Base-by-base conservation (phyloP, 768 basidiomycete genomes). In the Lactifluus volemus region DNA sequence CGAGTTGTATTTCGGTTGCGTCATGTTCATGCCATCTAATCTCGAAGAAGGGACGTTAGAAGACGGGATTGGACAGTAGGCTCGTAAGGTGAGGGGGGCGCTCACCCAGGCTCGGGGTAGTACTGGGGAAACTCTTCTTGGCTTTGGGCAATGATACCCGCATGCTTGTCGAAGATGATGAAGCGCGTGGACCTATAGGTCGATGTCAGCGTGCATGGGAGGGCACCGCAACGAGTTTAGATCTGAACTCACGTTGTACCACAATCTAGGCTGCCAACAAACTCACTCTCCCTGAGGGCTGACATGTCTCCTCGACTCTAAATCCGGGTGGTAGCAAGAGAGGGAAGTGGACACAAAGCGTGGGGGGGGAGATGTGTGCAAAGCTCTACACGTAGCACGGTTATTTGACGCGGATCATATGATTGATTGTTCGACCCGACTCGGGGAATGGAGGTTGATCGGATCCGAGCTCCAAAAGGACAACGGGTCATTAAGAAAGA, bases 91-190 rank as follows among this genome's bases (percentile, higher is more conserved):
- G 14, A 56, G 39, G 15, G 42, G 30, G 15, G 17, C 29, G 38
- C 67, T 66, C 59, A 87, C 85, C 92, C 91, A 3, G 94, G 90
- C 70, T 90, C 79, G 4, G 89, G 89, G 68, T 92, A 92, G 73
- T 95, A 92, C 70, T 98, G 95, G 49, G 91, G 84, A 71, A 98
- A 98, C 73, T 98, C 96, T 12, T 85, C 77, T 73, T 98, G 96
- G 69, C 90, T 84, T 72, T 92, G 84, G 3, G 89, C 88, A 59
- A 98, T 75, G 67, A 97, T 89, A 68, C 92, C 81, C 30, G 95
- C 94, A 68, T 88, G 75, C 68, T 85, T 78, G 77, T 97, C 86
- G 69, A 97, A 96, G 60, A 97, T 74, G 68, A 97, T 92, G 73
- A 95, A 96, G 53, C 94, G 84, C 21, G 91, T 88, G 14, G 92